phyloP scores from a whole-genome alignment of 495 filamentous ascomycete genomes.

The Trichoderma virens region DNA sequence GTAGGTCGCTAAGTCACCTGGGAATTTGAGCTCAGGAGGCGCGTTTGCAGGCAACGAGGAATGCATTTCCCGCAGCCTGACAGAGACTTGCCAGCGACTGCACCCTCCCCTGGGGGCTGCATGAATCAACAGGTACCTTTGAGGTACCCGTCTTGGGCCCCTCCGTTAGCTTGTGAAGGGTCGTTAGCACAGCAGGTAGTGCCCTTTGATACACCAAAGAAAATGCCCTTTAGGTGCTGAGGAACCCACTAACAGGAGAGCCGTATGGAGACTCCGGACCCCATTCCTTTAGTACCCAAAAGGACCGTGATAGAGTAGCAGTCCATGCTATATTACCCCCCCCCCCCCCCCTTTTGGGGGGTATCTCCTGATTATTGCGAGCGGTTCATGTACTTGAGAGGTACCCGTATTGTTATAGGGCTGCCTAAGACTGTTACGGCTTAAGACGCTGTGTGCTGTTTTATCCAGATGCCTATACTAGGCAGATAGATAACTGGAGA shows the following conservation, averaged over 20 bases:
- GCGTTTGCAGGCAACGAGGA: conserved; percentile 1
- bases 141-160: neutral
- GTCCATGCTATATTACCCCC: too few relatives aligned
- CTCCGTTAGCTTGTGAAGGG: neutral
- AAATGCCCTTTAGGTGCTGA: neutral
- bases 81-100: neutral
- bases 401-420: too few relatives aligned
- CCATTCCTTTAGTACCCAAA: neutral
- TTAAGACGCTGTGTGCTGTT: too few relatives aligned
- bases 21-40: conserved; percentile 3
- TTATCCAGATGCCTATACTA: too few relatives aligned
- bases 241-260: neutral
- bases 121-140: neutral
- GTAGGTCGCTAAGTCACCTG: conserved; percentile 10
- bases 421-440: too few relatives aligned
- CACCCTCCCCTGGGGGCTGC: neutral
- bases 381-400: too few relatives aligned
- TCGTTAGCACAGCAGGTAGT: neutral
- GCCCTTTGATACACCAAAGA: neutral
- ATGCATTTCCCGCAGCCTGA: neutral
- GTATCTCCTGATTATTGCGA: too few relatives aligned
- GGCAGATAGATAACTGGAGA: too few relatives aligned
- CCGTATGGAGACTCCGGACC: neutral
- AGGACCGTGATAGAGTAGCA: too few relatives aligned
- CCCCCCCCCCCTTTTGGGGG: too few relatives aligned